These are phyloP conservation scores for Moesziomyces parantarcticus DNA, from an alignment of 1,284 basidiomycete species.

Conservation along the genomic window DNA sequence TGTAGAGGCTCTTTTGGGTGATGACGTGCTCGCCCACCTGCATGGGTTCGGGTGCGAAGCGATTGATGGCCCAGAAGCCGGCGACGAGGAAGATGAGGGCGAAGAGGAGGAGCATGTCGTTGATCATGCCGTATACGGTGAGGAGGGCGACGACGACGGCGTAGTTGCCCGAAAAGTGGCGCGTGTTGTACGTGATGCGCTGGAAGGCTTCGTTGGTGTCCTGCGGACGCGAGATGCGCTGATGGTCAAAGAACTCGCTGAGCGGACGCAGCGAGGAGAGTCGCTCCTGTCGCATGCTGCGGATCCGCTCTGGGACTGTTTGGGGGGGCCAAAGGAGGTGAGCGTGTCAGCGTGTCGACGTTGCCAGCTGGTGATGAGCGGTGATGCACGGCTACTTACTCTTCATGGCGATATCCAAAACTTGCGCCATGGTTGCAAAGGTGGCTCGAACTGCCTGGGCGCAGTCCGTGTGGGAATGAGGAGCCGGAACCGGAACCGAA, in stretches of 20 bases:
- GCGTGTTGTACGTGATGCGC: constrained; percentile 91
- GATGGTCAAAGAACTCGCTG: constrained; percentile 78
- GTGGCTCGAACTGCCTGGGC: no score
- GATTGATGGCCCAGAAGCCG: constrained; percentile 89
- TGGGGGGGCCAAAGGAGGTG: background rate
- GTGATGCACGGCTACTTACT: constrained; percentile 23
- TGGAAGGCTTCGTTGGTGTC: constrained; percentile 74
- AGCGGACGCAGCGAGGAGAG: constrained; percentile 83
- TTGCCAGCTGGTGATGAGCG: background rate
- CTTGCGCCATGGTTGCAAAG: constrained; percentile 46
- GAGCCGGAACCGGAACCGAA: no score
- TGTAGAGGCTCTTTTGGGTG: constrained; percentile 79
- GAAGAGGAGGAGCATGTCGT: constrained; percentile 82
- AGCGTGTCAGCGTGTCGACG: background rate
- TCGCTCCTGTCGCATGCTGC: constrained; percentile 75
- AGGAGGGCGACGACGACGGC: constrained; percentile 82
- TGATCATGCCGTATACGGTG: constrained; percentile 90
- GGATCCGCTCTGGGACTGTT: constrained; percentile 57
- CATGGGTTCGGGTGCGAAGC: constrained; percentile 73
- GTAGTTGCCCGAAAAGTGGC: constrained; percentile 76
- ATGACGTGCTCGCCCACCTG: constrained; percentile 81
- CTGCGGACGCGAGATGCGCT: constrained; percentile 79
- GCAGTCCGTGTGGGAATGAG: no score
- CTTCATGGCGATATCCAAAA: constrained; percentile 54
- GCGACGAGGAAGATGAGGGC: constrained; percentile 88